phyloP scores from a whole-genome alignment of 164 flowering plant species.

The Stephania cephalantha region DNA sequence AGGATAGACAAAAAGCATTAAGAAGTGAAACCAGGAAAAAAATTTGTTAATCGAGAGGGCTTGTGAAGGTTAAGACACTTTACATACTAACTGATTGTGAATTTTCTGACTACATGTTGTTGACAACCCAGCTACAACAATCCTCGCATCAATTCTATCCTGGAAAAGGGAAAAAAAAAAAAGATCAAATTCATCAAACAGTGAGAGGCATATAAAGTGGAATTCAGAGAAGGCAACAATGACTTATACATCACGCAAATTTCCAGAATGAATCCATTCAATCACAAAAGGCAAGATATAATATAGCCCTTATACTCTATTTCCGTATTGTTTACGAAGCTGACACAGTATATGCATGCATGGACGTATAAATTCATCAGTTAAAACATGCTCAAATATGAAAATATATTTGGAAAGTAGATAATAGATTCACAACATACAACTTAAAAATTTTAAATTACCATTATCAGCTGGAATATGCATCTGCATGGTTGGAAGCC shows the following conservation, averaged over 20 bases:
- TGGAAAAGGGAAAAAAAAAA: slow-evolving; percentile 27
- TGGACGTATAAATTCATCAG: too few relatives aligned
- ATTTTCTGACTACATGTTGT: slow-evolving; percentile 98
- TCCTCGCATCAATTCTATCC: slow-evolving; percentile 69
- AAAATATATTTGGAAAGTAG: too few relatives aligned
- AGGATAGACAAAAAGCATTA: neutral
- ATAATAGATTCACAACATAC: too few relatives aligned
- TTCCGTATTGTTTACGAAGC: neutral
- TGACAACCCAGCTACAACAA: slow-evolving; percentile 83
- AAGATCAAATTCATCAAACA: neutral
- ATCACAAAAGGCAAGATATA: neutral
- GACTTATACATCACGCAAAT: neutral
- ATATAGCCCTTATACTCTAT: neutral
- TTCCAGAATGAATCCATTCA: neutral
- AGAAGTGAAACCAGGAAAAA: neutral
- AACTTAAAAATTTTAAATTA: too few relatives aligned
- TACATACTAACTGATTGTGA: slow-evolving; percentile 92
- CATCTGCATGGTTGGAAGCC: too few relatives aligned
- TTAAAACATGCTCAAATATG: too few relatives aligned
- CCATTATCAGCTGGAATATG: too few relatives aligned
- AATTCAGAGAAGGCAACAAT: neutral
- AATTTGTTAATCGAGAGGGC: neutral
- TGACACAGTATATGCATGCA: neutral
- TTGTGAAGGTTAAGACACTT: slow-evolving; percentile 13
- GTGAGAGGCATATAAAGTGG: neutral